Conservation (phyloP, 805 yeast genomes). For the Starmerella geochares region DNA sequence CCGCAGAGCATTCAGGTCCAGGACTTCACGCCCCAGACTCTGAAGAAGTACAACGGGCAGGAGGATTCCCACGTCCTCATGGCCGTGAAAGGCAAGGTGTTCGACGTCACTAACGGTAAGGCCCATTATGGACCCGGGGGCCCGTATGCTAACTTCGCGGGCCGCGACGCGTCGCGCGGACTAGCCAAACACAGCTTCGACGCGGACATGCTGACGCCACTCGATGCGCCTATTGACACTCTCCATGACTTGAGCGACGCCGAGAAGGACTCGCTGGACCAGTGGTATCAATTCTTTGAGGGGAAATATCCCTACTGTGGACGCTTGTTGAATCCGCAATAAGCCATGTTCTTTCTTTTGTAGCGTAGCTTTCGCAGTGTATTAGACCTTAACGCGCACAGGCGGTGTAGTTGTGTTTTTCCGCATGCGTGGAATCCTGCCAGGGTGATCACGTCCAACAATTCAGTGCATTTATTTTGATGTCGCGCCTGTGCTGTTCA, state of each 20-base stretch:
- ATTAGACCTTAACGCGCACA: too few species aligned
- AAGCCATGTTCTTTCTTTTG: too few species aligned
- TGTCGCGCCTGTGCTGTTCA: too few species aligned
- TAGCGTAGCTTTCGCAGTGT: too few species aligned
- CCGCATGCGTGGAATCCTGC: too few species aligned
- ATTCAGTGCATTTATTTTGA: too few species aligned
- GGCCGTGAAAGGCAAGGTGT: slow-evolving; percentile 78
- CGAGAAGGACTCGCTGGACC: slow-evolving; percentile 60
- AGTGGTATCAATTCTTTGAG: slow-evolving; percentile 77
- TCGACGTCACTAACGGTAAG: slow-evolving; percentile 69
- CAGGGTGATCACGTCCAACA: too few species aligned
- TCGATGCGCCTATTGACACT: slow-evolving; percentile 69
- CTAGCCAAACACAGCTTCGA: slow-evolving; percentile 84
- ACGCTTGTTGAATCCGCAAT: slow-evolving; percentile 36
- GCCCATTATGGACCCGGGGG: slow-evolving; percentile 93
- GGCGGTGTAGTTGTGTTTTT: too few species aligned
- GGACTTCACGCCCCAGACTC: slow-evolving; percentile 60
- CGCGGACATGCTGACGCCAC: slow-evolving; percentile 47
- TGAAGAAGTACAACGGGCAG: slow-evolving; percentile 69
- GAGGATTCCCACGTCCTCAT: slow-evolving; percentile 72
- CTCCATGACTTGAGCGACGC: slow-evolving; percentile 49
- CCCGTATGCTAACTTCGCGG: slow-evolving; percentile 89
- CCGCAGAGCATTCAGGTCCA: slow-evolving; percentile 32
- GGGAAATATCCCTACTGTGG: slow-evolving; percentile 80
- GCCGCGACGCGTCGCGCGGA: slow-evolving; percentile 90